Conservation (phyloP, 371 early-diverging fungal genomes). For the Blastocladiella emersonii region DNA sequence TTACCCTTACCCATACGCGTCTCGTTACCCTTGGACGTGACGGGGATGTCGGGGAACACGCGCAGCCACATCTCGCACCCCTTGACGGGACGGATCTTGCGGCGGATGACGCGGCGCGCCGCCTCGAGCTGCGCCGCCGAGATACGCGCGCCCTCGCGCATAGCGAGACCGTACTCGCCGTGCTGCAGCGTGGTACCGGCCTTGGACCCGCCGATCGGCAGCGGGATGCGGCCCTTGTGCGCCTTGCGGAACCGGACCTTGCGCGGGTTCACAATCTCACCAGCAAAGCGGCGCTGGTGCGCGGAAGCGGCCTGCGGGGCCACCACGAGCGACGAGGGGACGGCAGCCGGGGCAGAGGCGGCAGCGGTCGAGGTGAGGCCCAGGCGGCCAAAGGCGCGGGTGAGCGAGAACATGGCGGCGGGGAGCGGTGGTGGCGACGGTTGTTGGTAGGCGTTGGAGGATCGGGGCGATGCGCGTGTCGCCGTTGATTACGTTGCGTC, state of each 20-base stretch:
- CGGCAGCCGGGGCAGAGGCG: neutral
- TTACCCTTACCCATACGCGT: conserved; percentile 96
- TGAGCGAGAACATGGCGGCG: neutral
- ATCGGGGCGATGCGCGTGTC: no score
- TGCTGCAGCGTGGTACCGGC: conserved; percentile 72
- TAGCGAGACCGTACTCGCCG: conserved; percentile 81
- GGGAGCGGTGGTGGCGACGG: no score
- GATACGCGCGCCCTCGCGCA: conserved; percentile 67
- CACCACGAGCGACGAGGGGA: neutral
- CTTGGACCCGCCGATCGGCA: conserved; percentile 65
- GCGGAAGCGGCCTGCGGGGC: neutral
- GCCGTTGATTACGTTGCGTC: no score
- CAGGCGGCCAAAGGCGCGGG: neutral
- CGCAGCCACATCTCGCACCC: conserved; percentile 73
- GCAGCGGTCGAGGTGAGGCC: neutral
- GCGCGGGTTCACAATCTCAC: conserved; percentile 30
- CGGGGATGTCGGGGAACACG: conserved; percentile 85
- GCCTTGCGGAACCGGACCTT: conserved; percentile 70
- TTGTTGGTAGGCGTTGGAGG: no score
- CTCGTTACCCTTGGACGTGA: conserved; percentile 80
- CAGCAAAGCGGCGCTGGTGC: neutral
- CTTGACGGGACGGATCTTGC: conserved; percentile 76
- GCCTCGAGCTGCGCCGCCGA: conserved; percentile 71
- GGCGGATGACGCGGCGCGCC: conserved; percentile 52
- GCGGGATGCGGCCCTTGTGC: conserved; percentile 75